phyloP scores from a whole-genome alignment of 441 rosid species.

The California macrophylla region DNA sequence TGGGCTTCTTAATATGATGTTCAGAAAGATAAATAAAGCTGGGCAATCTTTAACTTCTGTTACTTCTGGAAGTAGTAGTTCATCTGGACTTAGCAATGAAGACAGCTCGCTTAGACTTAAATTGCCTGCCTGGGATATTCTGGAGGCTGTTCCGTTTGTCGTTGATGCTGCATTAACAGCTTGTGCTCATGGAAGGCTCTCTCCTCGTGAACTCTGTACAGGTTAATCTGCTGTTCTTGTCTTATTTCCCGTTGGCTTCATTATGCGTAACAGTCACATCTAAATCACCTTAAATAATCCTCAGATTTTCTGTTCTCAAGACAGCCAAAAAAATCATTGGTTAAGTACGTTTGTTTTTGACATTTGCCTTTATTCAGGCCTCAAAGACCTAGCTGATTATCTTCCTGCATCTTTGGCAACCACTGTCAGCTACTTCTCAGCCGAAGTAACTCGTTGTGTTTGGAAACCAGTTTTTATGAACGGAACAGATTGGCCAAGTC shows the following conservation, averaged over 20 bases:
- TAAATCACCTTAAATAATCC: neutral
- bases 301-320: neutral
- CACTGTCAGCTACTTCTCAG: slow-evolving; percentile 68
- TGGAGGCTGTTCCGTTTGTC: slow-evolving; percentile 64
- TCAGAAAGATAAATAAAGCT: slow-evolving; percentile 45
- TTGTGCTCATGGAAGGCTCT: slow-evolving; percentile 64
- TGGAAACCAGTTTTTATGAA: slow-evolving; percentile 77
- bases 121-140: slow-evolving; percentile 73
- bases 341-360: slow-evolving; percentile 7
- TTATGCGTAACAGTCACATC: neutral
- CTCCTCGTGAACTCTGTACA: slow-evolving; percentile 72
- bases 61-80: slow-evolving; percentile 56
- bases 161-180: slow-evolving; percentile 75
- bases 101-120: slow-evolving; percentile 43
- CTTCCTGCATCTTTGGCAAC: slow-evolving; percentile 64
- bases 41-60: slow-evolving; percentile 44
- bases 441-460: slow-evolving; percentile 65
- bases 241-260: neutral
- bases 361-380: slow-evolving; percentile 34
- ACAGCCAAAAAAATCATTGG: neutral
- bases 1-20: slow-evolving; percentile 55
- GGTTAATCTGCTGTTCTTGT: slow-evolving; percentile 28
- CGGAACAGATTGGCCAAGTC: slow-evolving; percentile 78
- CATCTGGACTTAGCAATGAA: slow-evolving; percentile 54
- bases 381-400: slow-evolving; percentile 65